A percentile compares a stretch with the other conserved stretches of the same genome.
These are phyloP conservation scores for Phytophthora kernoviae DNA, from an alignment of 352 stramenopile genomes.

Conservation along the genomic window DNA sequence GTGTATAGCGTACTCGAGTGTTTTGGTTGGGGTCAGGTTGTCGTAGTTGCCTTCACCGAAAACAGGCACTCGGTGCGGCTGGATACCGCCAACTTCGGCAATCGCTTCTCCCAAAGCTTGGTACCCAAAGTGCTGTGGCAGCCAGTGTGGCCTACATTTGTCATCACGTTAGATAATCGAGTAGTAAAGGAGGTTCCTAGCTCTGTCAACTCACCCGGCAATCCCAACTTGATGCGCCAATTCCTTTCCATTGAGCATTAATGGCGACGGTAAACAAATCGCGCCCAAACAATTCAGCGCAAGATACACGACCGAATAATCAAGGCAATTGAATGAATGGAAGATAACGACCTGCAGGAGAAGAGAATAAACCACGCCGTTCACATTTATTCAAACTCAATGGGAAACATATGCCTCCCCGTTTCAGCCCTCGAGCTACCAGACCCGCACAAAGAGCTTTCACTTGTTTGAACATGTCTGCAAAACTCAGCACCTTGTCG, in stretches of 20 bases:
- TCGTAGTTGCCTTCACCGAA: conserved; percentile 16
- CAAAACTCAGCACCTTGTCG: conserved; percentile 42
- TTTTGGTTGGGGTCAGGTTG: conserved; percentile 1
- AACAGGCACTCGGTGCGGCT: conserved; percentile 16
- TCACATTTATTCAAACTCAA: too few species aligned
- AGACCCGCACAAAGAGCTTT: conserved; percentile 39
- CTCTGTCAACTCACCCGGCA: conserved; percentile 20
- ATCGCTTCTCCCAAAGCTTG: conserved; percentile 7
- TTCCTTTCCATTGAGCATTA: conserved; percentile 38
- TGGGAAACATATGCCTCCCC: conserved; percentile 53
- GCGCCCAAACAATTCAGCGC: conserved; percentile 46
- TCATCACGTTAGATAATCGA: background rate
- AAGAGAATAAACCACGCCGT: too few species aligned
- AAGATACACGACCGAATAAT: conserved; percentile 52
- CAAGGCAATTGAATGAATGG: conserved; percentile 58
- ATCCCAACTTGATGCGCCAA: conserved; percentile 36
- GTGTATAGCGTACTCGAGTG: conserved; percentile 10
- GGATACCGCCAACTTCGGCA: conserved; percentile 15
- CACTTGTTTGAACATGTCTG: conserved; percentile 27
- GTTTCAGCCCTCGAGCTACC: conserved; percentile 38
- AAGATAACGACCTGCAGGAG: conserved; percentile 39
- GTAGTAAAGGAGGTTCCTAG: too few species aligned
- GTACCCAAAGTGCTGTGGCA: conserved; percentile 21
- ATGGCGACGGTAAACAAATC: conserved; percentile 42
- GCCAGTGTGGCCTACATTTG: conserved; percentile 15